Evolutionary conservation across 371 early-diverging fungal genomes (phyloP).

Genomic region (Syncephalis fuscata): DNA sequence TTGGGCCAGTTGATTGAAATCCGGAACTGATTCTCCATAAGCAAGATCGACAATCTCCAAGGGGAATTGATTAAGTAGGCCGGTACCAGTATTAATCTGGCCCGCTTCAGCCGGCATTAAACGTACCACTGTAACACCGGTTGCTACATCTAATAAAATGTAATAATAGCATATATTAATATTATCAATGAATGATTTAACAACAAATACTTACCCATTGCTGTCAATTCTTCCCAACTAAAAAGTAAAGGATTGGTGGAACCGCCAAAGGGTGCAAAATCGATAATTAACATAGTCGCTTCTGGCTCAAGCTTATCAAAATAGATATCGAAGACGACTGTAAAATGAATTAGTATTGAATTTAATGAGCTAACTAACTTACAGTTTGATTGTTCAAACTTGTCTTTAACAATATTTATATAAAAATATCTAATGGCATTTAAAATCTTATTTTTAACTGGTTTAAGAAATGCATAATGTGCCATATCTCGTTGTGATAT

Average conservation of each 20-base stretch:
- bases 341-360: neutral
- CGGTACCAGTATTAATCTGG: slow-evolving; percentile 18
- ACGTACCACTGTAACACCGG: no score
- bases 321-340: slow-evolving; percentile 81
- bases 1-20: slow-evolving; percentile 50
- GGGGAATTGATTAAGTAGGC: slow-evolving; percentile 49
- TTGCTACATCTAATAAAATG: no score
- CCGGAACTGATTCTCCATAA: slow-evolving; percentile 44
- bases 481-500: slow-evolving; percentile 58
- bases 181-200: no score
- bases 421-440: slow-evolving; percentile 42
- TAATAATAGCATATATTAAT: no score
- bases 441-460: slow-evolving; percentile 32
- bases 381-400: slow-evolving; percentile 29
- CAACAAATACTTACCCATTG: slow-evolving; percentile 15
- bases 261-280: slow-evolving; percentile 72
- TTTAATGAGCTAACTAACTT: neutral
- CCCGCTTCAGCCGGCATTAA: slow-evolving; percentile 27
- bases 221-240: slow-evolving; percentile 42
- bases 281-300: no score
- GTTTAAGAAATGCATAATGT: slow-evolving; percentile 53
- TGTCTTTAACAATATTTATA: slow-evolving; percentile 28
- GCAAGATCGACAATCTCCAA: slow-evolving; percentile 63
- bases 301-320: slow-evolving; percentile 37
- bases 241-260: slow-evolving; percentile 67